Evolutionary conservation across 2,329 filamentous ascomycete species (phyloP).

Genomic region (Periconia digitata): DNA sequence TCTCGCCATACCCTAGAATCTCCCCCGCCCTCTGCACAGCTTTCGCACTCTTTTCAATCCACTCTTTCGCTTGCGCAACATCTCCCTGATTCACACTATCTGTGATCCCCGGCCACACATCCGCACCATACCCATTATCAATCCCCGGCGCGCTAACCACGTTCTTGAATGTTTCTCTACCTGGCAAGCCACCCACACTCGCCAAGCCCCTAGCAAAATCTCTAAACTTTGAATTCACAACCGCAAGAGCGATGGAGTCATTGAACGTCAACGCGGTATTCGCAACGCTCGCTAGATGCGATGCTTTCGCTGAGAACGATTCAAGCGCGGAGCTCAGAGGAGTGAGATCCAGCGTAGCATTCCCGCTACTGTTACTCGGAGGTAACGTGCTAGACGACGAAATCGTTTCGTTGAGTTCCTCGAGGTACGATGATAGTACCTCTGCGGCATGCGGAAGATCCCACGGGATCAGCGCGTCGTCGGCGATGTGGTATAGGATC

Average conservation of each 20-base stretch:
- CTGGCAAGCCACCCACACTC: slow-evolving; percentile 17
- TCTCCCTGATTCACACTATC: slow-evolving; percentile 18
- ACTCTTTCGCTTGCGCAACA: slow-evolving; percentile 12
- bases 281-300: slow-evolving; percentile 10
- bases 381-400: slow-evolving; percentile 3
- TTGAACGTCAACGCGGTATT: slow-evolving; percentile 12
- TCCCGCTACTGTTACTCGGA: background rate
- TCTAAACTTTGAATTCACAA: slow-evolving; percentile 21
- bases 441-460: slow-evolving; percentile 19
- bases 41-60: slow-evolving; percentile 20
- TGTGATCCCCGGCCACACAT: slow-evolving; percentile 20
- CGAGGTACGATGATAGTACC: slow-evolving; percentile 18
- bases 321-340: slow-evolving; percentile 13
- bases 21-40: slow-evolving; percentile 19
- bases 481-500: slow-evolving; percentile 21
- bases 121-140: slow-evolving; percentile 25
- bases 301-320: slow-evolving; percentile 14
- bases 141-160: slow-evolving; percentile 22
- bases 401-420: slow-evolving; percentile 21
- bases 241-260: slow-evolving; percentile 12
- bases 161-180: slow-evolving; percentile 22
- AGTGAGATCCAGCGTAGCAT: slow-evolving; percentile 13
- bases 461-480: slow-evolving; percentile 21
- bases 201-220: slow-evolving; percentile 22
- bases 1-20: slow-evolving; percentile 12